Base-by-base conservation (phyloP, 2,329 filamentous ascomycete species). In the Penicillium olsonii region DNA sequence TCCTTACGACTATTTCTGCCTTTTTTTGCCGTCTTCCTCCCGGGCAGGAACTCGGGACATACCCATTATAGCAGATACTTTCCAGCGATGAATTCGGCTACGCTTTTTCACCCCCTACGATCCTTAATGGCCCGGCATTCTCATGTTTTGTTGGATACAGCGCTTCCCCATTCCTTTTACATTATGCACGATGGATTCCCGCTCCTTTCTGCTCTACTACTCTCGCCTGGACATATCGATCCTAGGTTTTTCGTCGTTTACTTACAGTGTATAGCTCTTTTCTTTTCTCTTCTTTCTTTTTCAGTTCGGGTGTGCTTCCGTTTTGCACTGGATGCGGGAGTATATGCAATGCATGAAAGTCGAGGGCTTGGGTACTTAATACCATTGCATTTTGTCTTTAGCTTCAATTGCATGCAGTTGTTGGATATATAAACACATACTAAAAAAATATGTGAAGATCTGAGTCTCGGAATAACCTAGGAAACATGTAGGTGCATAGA, bases 31-130 rank as follows among this genome's bases (percentile, higher is more conserved):
- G 31, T 26, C 42, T 42, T 37, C 45, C 50, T 48, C 48, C 55
- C 52, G 45, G 52, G 57, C 57, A 45, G 57, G 57, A 54, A 58
- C 57, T 58, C 46, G 53, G 44, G 33, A 34, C 53, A 59, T 60
- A 61, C 55, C 57, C 53, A 52, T 27, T 44, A 15, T 18, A 18
- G 33, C 33, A 35, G 15, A 35, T 35, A 15, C 33, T 35, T 50
- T 42, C 47, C 35, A 56, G 51, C 50, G 53, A 43, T 44, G 42
- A 47, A 49, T 33, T 42, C 48, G 52, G 50, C 53, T 54, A 52
- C 39, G 51, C 29, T 46, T 48, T 48, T 31, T n/a, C 42, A 55
- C 50, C 48, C 41, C 37, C 43, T 57, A 57, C 56, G 48, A 57
- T 57, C 54, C 53, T 57, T 55, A 18, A 56, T 50, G 48, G 55